A percentile compares a stretch with the other conserved stretches of the same genome.
Evolutionary conservation across 768 basidiomycete genomes (phyloP).

Genomic region (Amanita subjunquillea): DNA sequence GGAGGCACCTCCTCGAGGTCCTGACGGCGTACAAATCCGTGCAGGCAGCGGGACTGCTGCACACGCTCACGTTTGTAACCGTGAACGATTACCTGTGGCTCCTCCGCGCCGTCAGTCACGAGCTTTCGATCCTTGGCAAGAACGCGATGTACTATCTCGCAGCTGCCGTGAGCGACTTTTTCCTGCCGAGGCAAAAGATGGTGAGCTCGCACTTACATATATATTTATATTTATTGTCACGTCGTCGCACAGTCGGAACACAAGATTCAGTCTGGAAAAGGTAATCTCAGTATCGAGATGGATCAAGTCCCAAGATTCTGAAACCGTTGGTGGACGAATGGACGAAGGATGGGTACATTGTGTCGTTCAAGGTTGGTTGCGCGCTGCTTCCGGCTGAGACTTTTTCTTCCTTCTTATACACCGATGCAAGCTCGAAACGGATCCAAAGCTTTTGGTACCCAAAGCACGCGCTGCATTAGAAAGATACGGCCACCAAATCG

Average conservation of each 20-base stretch:
- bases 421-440: constrained; percentile 77
- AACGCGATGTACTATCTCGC: constrained; percentile 92
- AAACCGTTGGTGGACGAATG: constrained; percentile 92
- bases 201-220: constrained; percentile 23
- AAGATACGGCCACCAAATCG: constrained; percentile 94
- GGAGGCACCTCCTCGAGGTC: constrained; percentile 57
- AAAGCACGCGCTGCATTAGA: constrained; percentile 84
- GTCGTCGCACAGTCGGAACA: constrained; percentile 66
- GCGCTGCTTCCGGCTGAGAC: neutral
- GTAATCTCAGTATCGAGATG: constrained; percentile 92
- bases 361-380: constrained; percentile 87
- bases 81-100: constrained; percentile 96
- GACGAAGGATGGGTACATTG: constrained; percentile 83
- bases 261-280: constrained; percentile 97
- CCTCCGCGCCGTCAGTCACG: constrained; percentile 71
- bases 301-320: constrained; percentile 95
- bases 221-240: no score
- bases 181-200: constrained; percentile 85
- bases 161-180: constrained; percentile 97
- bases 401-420: neutral
- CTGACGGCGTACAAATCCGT: constrained; percentile 75
- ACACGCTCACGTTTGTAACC: constrained; percentile 85
- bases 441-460: constrained; percentile 70
- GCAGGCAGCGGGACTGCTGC: constrained; percentile 61
- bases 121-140: constrained; percentile 59